These are phyloP conservation scores for Ceratocystis cubensis DNA, from an alignment of 2,329 filamentous ascomycete genomes.

Conservation along the genomic window DNA sequence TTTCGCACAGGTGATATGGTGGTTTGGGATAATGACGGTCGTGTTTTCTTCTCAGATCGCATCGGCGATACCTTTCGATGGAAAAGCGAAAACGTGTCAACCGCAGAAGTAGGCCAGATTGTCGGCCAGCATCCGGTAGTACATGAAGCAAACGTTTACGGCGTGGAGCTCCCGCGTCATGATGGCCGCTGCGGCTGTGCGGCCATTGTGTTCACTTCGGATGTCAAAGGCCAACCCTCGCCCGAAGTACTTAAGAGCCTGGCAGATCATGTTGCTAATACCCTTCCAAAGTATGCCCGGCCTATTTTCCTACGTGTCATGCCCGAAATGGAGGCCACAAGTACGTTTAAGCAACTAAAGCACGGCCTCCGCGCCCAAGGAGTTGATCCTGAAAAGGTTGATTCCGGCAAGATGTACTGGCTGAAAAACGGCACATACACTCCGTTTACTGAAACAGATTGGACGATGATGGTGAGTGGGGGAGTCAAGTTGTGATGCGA, in stretches of 20 bases:
- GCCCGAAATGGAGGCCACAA: conserved; percentile 52
- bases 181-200: conserved; percentile 77
- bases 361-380: conserved; percentile 58
- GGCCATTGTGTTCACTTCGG: conserved; percentile 47
- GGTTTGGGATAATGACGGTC: conserved; percentile 55
- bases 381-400: conserved; percentile 44
- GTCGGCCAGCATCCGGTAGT: conserved; percentile 55
- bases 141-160: conserved; percentile 75
- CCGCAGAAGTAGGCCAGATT: conserved; percentile 66
- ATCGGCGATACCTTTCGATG: conserved; percentile 68
- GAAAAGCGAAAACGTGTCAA: conserved; percentile 77
- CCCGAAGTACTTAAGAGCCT: conserved; percentile 43
- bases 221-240: conserved; percentile 32
- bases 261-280: conserved; percentile 42
- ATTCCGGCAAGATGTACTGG: conserved; percentile 47
- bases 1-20: conserved; percentile 78
- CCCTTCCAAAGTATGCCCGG: conserved; percentile 60
- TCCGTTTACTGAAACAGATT: conserved; percentile 53
- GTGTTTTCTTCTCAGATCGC: conserved; percentile 68
- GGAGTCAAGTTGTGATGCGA: conserved; percentile 52
- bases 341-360: conserved; percentile 86
- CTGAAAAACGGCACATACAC: conserved; percentile 53
- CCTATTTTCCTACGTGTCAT: conserved; percentile 66
- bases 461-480: conserved; percentile 54
- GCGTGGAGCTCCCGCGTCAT: conserved; percentile 64